These are phyloP conservation scores for Betula pendula DNA, from an alignment of 306 rosid species.

Conservation along the genomic window DNA sequence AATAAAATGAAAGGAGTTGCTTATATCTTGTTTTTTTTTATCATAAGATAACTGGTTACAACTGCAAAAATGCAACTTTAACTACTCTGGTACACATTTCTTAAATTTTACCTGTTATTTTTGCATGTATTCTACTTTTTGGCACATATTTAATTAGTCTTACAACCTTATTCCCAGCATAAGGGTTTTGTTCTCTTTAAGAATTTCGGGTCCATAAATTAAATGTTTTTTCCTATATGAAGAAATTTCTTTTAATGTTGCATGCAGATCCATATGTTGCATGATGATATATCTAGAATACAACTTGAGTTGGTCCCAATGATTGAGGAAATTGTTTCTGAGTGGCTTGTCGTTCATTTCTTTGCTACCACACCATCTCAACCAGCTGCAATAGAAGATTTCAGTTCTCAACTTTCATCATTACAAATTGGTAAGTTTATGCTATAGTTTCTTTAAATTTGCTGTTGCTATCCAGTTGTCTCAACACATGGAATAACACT, in stretches of 20 bases:
- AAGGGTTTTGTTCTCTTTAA: neutral
- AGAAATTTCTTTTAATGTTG: conserved; percentile 9
- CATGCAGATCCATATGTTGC: conserved; percentile 67
- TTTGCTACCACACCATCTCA: conserved; percentile 76
- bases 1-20: neutral
- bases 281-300: conserved; percentile 68
- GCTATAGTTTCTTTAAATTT: conserved; percentile 14
- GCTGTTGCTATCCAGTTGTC: conserved; percentile 7
- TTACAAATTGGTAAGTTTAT: conserved; percentile 74
- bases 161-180: neutral
- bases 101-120: neutral
- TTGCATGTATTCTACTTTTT: neutral
- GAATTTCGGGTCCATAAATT: neutral
- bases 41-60: neutral
- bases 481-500: neutral
- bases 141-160: neutral
- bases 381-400: conserved; percentile 72
- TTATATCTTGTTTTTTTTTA: neutral
- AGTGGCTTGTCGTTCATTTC: conserved; percentile 79
- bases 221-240: neutral
- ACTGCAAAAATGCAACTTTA: neutral
- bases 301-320: conserved; percentile 78
- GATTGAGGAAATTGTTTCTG: conserved; percentile 80
- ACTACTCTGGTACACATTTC: neutral
- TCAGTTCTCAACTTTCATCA: conserved; percentile 77